A percentile compares a stretch with the other conserved stretches of the same genome.
Conservation (phyloP, 352 stramenopile genomes). For the Phytopythium boreale region DNA sequence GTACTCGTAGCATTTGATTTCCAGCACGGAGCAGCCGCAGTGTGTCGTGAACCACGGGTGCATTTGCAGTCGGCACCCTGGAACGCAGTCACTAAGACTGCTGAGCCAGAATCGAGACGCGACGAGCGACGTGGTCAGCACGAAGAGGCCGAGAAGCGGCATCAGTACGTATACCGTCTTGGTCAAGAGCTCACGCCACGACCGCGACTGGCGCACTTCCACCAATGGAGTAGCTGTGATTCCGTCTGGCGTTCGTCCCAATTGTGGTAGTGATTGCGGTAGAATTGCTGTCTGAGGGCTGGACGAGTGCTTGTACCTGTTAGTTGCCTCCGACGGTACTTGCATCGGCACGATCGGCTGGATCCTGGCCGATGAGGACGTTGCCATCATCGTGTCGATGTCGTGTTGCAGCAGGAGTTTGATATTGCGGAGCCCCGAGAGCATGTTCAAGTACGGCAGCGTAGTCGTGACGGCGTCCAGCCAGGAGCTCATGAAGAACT, state of each 20-base stretch:
- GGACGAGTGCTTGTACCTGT: neutral
- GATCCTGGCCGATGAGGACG: neutral
- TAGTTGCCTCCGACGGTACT: neutral
- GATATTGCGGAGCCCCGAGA: constrained; percentile 23
- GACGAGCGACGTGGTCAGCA: constrained; percentile 30
- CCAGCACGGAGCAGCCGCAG: constrained; percentile 41
- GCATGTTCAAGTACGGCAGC: constrained; percentile 33
- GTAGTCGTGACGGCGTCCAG: constrained; percentile 25
- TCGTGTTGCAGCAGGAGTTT: constrained; percentile 29
- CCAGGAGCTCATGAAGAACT: constrained; percentile 36
- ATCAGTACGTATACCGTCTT: constrained; percentile 15
- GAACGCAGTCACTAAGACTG: constrained; percentile 13
- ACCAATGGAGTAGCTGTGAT: neutral
- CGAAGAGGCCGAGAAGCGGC: constrained; percentile 21
- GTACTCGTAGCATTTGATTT: constrained; percentile 38
- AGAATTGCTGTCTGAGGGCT: neutral
- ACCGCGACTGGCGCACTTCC: neutral
- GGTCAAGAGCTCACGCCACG: neutral
- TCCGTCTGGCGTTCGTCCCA: neutral
- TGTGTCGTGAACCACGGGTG: constrained; percentile 36
- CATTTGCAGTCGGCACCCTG: constrained; percentile 39
- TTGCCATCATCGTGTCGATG: constrained; percentile 14
- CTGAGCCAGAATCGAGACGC: constrained; percentile 25
- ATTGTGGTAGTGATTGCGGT: neutral
- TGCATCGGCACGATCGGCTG: constrained; percentile 1